These are phyloP conservation scores for Sergeia podlipaevii DNA, from an alignment of 208 protist genomes.

Conservation along the genomic window DNA sequence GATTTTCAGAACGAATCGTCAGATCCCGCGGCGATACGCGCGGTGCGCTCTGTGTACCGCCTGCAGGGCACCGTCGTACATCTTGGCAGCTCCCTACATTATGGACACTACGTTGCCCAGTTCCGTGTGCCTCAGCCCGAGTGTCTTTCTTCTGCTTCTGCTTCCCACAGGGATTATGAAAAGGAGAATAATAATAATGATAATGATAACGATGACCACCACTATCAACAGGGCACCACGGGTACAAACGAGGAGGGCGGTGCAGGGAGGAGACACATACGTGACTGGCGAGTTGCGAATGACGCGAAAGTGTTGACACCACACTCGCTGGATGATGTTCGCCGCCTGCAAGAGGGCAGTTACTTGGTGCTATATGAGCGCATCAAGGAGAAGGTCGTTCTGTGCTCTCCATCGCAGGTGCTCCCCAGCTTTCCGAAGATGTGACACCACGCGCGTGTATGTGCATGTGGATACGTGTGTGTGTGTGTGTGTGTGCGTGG, in stretches of 20 bases:
- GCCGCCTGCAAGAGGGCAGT: constrained; percentile 6
- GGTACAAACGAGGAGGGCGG: neutral
- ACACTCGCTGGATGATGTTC: neutral
- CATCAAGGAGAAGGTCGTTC: constrained; percentile 33
- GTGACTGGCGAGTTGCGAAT: constrained; percentile 45
- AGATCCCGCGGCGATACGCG: constrained; percentile 11
- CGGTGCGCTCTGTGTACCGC: constrained; percentile 28
- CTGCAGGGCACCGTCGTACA: constrained; percentile 49
- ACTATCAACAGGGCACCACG: neutral
- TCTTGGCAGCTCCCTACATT: constrained; percentile 37
- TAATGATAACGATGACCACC: neutral
- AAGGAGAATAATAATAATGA: neutral
- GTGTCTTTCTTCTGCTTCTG: too few species aligned
- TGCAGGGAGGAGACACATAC: constrained; percentile 1
- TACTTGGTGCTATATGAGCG: constrained; percentile 77
- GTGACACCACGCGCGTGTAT: too few species aligned
- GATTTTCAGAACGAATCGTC: neutral
- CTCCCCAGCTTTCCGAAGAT: too few species aligned
- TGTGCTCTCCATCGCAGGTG: constrained; percentile 32
- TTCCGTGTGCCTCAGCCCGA: constrained; percentile 24
- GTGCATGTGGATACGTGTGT: too few species aligned
- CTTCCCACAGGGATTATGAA: neutral
- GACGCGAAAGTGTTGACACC: constrained; percentile 36
- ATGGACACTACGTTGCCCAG: constrained; percentile 66
- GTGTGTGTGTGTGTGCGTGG: too few species aligned